A percentile compares a stretch with the other conserved stretches of the same genome.
Evolutionary conservation across 2,329 filamentous ascomycete species (phyloP).

Genomic region (Hymenoscyphus linearis): DNA sequence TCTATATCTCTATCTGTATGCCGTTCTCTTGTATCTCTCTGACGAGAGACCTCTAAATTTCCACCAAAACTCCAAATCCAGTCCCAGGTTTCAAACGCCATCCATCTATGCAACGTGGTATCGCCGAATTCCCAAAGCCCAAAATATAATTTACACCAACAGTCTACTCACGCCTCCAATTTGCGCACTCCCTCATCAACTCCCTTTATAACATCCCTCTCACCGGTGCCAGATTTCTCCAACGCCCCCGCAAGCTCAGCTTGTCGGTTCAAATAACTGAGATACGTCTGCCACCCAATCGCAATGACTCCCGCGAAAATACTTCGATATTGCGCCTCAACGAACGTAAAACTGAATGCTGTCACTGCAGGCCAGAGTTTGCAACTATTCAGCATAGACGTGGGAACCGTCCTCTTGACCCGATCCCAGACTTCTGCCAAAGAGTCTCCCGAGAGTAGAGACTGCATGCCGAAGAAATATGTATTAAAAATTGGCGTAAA

Average conservation of each 20-base stretch:
- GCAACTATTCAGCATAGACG: conserved; percentile 69
- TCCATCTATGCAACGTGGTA: not conserved
- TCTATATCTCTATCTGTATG: not conserved
- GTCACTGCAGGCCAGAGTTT: conserved; percentile 88
- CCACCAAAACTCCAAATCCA: not conserved
- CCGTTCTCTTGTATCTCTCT: not conserved
- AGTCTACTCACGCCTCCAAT: conserved; percentile 6
- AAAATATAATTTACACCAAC: not conserved
- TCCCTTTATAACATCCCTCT: conserved; percentile 4
- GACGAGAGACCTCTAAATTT: not conserved
- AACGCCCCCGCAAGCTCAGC: conserved; percentile 53
- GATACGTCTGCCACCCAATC: conserved; percentile 88
- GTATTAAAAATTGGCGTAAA: conserved; percentile 82
- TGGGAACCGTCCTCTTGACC: conserved; percentile 69
- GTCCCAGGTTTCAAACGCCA: not conserved
- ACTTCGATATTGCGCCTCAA: conserved; percentile 72
- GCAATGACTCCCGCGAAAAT: conserved; percentile 76
- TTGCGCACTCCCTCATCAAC: conserved; percentile 1
- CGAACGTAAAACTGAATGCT: conserved; percentile 80
- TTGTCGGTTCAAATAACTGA: conserved; percentile 71
- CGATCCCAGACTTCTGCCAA: conserved; percentile 61
- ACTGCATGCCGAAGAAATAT: conserved; percentile 79
- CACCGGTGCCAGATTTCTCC: conserved; percentile 6
- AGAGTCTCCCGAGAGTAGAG: conserved; percentile 64
- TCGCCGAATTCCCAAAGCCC: not conserved